Conservation (phyloP, 805 yeast species). For the Suhomyces sp. region DNA sequence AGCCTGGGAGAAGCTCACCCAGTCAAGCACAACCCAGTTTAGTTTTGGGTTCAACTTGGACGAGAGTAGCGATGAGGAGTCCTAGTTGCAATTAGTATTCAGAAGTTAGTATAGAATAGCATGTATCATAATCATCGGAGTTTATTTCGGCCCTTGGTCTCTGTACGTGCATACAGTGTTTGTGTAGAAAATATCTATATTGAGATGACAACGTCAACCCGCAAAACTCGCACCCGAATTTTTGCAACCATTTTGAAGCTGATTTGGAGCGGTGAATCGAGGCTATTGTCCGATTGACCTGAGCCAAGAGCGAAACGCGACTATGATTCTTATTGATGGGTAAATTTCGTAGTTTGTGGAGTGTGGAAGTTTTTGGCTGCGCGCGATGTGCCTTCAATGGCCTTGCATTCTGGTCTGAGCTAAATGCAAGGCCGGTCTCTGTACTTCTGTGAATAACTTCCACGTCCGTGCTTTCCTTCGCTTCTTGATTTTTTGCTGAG, state of each 20-base stretch:
- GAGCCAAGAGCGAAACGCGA: neutral
- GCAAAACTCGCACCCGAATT: neutral
- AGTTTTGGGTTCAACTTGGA: conserved; percentile 32
- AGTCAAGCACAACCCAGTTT: conserved; percentile 13
- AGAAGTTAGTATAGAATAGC: neutral
- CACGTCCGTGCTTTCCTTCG: neutral
- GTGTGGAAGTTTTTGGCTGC: neutral
- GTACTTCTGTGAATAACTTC: neutral
- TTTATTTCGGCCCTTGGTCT: neutral
- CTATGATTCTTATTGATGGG: neutral
- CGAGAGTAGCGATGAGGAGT: conserved; percentile 22
- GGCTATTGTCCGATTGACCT: neutral
- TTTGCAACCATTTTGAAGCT: neutral
- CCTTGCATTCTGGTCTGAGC: neutral
- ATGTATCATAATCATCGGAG: neutral
- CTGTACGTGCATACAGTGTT: neutral
- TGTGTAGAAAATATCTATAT: neutral
- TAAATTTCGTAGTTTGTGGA: neutral
- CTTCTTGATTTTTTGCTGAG: neutral
- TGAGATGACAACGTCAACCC: neutral
- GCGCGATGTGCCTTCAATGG: neutral
- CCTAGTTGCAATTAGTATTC: neutral
- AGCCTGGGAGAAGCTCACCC: conserved; percentile 50
- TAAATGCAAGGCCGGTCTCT: neutral
- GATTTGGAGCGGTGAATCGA: neutral